Evolutionary conservation across 768 basidiomycete species (phyloP), one percentile per base, ranked within the genome.

Genomic region (Boletus fagicola): DNA sequence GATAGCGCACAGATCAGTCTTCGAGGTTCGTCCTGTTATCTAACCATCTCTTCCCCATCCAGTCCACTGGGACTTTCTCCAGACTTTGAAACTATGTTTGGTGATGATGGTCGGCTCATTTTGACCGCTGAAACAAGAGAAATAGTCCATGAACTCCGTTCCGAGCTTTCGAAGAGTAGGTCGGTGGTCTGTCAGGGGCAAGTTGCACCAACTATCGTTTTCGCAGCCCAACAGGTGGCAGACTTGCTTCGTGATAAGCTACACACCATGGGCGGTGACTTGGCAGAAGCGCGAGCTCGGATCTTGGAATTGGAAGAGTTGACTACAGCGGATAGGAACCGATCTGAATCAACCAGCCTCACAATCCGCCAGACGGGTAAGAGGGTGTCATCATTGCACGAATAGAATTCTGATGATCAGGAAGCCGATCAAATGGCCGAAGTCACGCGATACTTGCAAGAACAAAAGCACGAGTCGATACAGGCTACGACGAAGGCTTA

Each of bases 191-290:
- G 11, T 38, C 45, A 28, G 24, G 45, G 33, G 11, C 39, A 8
- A 39, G 45, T 33, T 36, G 18, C 35, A 36, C 49, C 43, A 58
- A 59, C 49, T 22, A 38, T 57, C 22, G n/a, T 55, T 58, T 56
- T 55, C 52, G 45, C 38, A 81, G 80, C 77, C n/a, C 73, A 78
- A 54, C 78, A 81, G 66, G 80, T 81, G 39, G 71, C 75, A 30
- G 78, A 80, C 49, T 62, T 81, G n/a, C 71, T 80, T 6, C 78
- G 80, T 15, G 78, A 80, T 49, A 77, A 78, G 56, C 65, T 81
- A 4, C 73, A 77, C 40, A 67, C 66, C 20, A 72, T 78, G 59
- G 75, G 77, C 13, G 65, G 73, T 7, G 77, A 80, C 39, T 61
- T 81, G 4, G 67, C 74, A n/a, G 78, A 79, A 57, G 72, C 78